Percentiles rank a stretch among this genome's conserved stretches.
These are phyloP conservation scores for Podospora pseudopauciseta DNA, from an alignment of 495 filamentous ascomycete genomes.

Conservation along the genomic window DNA sequence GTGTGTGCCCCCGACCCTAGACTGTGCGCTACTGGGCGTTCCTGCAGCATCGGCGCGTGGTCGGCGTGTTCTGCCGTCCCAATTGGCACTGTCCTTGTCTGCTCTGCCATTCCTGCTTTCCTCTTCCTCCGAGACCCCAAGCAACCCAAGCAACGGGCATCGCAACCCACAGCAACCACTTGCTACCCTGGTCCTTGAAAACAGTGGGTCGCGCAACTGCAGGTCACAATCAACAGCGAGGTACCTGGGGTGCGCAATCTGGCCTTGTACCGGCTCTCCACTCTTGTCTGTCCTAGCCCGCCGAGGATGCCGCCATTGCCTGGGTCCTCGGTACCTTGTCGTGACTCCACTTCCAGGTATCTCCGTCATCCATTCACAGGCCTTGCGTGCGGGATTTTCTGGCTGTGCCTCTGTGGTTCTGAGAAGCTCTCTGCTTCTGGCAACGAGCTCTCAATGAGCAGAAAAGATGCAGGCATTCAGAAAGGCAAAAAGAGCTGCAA, in stretches of 20 bases:
- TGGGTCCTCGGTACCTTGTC: conserved; percentile 27
- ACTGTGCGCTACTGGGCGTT: not conserved
- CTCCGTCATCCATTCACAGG: conserved; percentile 10
- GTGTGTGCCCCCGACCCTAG: conserved; percentile 12
- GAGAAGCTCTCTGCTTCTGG: conserved; percentile 6
- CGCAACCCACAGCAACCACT: conserved; percentile 8
- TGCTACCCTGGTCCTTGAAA: conserved; percentile 12
- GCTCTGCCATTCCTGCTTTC: conserved; percentile 10
- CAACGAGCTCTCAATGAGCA: not conserved
- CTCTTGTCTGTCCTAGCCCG: conserved; percentile 12
- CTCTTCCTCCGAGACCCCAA: conserved; percentile 23
- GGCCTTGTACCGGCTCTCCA: conserved; percentile 27
- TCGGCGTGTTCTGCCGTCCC: conserved; percentile 21
- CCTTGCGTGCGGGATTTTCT: conserved; percentile 38
- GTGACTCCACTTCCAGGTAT: conserved; percentile 26
- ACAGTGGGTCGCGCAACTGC: conserved; percentile 25
- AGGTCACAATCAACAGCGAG: conserved; percentile 30
- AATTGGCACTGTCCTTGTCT: conserved; percentile 25
- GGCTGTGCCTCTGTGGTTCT: conserved; percentile 21
- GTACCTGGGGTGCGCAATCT: conserved; percentile 27
- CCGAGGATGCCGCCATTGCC: conserved; percentile 16
- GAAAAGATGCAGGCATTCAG: not conserved
- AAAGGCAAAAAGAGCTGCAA: not conserved
- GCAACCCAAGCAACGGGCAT: conserved; percentile 24
- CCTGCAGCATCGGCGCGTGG: conserved; percentile 18